phyloP scores from a whole-genome alignment of 164 flowering plant genomes.

The Macadamia tetraphylla region DNA sequence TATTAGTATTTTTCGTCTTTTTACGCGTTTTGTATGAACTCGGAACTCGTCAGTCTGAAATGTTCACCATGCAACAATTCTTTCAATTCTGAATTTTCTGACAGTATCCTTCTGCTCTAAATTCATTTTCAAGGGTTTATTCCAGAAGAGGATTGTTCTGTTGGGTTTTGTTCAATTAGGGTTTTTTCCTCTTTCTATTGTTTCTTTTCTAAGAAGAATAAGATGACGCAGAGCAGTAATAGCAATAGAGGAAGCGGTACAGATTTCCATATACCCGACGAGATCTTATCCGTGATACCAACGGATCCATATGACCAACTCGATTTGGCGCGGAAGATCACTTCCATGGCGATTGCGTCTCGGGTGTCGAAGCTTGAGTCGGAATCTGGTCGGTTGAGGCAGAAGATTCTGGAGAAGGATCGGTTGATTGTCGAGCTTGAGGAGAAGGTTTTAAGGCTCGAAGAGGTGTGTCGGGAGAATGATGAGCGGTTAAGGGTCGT shows the following conservation, averaged over 20 bases:
- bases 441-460: constrained; percentile 43
- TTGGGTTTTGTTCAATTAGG: neutral
- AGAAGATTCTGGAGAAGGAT: constrained; percentile 65
- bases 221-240: constrained; percentile 32
- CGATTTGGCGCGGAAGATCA: constrained; percentile 88
- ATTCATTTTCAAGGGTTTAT: neutral
- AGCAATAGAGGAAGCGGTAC: constrained; percentile 26
- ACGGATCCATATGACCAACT: constrained; percentile 89
- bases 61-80: neutral
- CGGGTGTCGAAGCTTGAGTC: constrained; percentile 84
- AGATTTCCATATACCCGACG: constrained; percentile 65
- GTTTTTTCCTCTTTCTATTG: neutral
- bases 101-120: neutral
- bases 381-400: constrained; percentile 44
- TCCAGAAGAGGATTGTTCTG: neutral
- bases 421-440: constrained; percentile 46
- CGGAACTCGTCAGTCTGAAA: neutral
- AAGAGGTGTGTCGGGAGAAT: constrained; percentile 34
- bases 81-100: neutral
- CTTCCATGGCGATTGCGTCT: constrained; percentile 92
- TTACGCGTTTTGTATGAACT: neutral
- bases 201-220: neutral
- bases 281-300: constrained; percentile 76
- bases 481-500: constrained; percentile 40
- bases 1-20: too few species aligned